These are phyloP conservation scores for Colletotrichum camelliae DNA, from an alignment of 2,329 filamentous ascomycete genomes.

Conservation along the genomic window DNA sequence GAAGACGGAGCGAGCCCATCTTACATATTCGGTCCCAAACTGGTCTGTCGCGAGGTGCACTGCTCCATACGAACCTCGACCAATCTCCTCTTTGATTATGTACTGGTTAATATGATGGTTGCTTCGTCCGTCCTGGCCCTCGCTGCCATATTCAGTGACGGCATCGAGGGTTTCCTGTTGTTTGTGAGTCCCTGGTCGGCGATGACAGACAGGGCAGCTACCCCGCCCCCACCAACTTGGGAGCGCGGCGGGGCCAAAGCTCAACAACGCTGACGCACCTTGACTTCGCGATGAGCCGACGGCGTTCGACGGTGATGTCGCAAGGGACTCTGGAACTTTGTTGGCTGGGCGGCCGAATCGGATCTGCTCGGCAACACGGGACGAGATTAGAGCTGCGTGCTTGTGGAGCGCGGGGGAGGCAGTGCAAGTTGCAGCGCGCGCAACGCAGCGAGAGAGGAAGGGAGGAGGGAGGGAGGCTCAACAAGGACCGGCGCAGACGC, in stretches of 20 bases:
- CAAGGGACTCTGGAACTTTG: slow-evolving; percentile 56
- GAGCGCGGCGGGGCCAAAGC: slow-evolving; percentile 21
- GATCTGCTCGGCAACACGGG: slow-evolving; percentile 6
- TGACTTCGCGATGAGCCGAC: slow-evolving; percentile 62
- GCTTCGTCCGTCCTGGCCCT: slow-evolving; percentile 79
- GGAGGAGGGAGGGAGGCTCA: not conserved
- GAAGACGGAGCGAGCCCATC: slow-evolving; percentile 32
- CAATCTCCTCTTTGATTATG: slow-evolving; percentile 91
- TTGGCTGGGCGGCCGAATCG: slow-evolving; percentile 20
- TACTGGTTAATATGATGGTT: slow-evolving; percentile 96
- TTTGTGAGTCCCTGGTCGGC: not conserved
- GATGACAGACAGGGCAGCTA: not conserved
- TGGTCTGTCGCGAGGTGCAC: slow-evolving; percentile 92
- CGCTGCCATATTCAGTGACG: slow-evolving; percentile 83
- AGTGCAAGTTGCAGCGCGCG: slow-evolving; percentile 19
- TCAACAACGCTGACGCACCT: slow-evolving; percentile 42
- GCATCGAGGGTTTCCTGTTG: slow-evolving; percentile 88
- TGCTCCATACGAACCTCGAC: slow-evolving; percentile 92
- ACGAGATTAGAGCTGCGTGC: slow-evolving; percentile 9
- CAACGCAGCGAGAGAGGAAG: not conserved
- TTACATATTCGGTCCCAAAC: slow-evolving; percentile 90
- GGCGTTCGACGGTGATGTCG: slow-evolving; percentile 64
- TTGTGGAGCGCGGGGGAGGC: slow-evolving; percentile 22
- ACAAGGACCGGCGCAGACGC: slow-evolving; percentile 31
- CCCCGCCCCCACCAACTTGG: slow-evolving; percentile 12